Base-by-base conservation (phyloP, 1,284 basidiomycete genomes). In the Leccinum variabile region DNA sequence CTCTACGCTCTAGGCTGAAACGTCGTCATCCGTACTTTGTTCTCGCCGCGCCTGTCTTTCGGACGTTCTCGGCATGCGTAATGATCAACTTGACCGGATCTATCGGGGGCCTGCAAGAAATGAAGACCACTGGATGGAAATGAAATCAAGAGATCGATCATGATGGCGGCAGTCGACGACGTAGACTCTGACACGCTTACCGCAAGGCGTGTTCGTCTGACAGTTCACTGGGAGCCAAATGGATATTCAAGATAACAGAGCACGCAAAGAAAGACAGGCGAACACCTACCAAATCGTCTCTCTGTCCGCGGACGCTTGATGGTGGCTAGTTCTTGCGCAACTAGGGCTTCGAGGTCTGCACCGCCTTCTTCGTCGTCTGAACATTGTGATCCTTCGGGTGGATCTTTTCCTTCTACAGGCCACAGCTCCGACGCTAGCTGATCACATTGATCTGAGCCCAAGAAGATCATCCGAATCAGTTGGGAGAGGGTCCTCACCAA, bases 41-140 rank as follows among this genome's bases (percentile, higher is more conserved):
- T 54, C 82, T 81, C 2, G 88, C 83, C 5, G 85, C 75, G 1
- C 89, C 90, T 1, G 87, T 88, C 18, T 75, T 75, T 62, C 85
- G 75, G 1, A 92, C 82, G 59, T 84, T 84, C 60, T 85, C 77
- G 5, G 92, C 78, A 67, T 91, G 85, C 52, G 81, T 82, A 35
- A 82, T 70, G n/a, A 91, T 83, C 10, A 94, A 76, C 64, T 83
- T 76, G n/a, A 92, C 87, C 0, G 92, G 91, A 69, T 93, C 87
- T 37, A 92, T 80, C 0, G 91, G 91, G 2, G 84, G 78, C 72
- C 84, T 88, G 74, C 89, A 92, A 8, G 89, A 86, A 57, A 94
- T 89, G 73, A 92, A 93, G 22, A 91, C 77, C 14, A 92, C 91
- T 93, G 65, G 10, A 54, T 54, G 37, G 63, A 55, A 49, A 65